Evolutionary conservation across 2,329 filamentous ascomycete species (phyloP).

Genomic region (Botrytis fragariae): DNA sequence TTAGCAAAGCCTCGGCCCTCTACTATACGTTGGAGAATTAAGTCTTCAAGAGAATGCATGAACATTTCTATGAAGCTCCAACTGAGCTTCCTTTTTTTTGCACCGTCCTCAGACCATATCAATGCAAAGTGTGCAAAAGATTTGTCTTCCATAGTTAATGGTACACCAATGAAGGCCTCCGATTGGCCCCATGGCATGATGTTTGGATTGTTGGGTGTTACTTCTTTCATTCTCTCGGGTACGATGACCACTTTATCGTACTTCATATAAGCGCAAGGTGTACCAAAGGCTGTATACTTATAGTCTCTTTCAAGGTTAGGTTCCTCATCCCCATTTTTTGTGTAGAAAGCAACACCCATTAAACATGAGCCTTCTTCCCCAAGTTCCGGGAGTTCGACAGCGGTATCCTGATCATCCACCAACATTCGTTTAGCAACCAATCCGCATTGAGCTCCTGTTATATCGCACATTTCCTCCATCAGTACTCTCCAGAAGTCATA

Average conservation of each 20-base stretch:
- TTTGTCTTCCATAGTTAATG: conserved; percentile 62
- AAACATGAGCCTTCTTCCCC: conserved; percentile 61
- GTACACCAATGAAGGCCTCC: conserved; percentile 66
- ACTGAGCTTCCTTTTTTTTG: conserved; percentile 52
- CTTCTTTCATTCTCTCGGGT: conserved; percentile 57
- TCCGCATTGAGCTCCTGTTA: conserved; percentile 63
- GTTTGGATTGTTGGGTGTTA: conserved; percentile 60
- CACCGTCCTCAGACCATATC: conserved; percentile 66
- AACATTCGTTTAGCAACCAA: conserved; percentile 66
- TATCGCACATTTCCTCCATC: conserved; percentile 61
- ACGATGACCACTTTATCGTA: conserved; percentile 70
- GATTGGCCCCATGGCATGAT: conserved; percentile 53
- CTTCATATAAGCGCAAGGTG: conserved; percentile 67
- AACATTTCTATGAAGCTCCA: conserved; percentile 69
- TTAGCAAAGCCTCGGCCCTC: conserved; percentile 49
- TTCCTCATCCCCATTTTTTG: conserved; percentile 56
- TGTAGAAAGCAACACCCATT: conserved; percentile 64
- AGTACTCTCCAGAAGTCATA: conserved; percentile 63
- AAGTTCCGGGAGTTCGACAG: conserved; percentile 59
- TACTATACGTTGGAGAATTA: conserved; percentile 58
- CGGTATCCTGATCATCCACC: conserved; percentile 55
- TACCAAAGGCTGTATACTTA: conserved; percentile 60
- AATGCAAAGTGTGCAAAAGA: conserved; percentile 70
- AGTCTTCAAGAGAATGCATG: conserved; percentile 65
- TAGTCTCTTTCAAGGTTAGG: conserved; percentile 56